phyloP scores from a whole-genome alignment of 1,284 basidiomycete species.

The Ceratobasidium sp. region DNA sequence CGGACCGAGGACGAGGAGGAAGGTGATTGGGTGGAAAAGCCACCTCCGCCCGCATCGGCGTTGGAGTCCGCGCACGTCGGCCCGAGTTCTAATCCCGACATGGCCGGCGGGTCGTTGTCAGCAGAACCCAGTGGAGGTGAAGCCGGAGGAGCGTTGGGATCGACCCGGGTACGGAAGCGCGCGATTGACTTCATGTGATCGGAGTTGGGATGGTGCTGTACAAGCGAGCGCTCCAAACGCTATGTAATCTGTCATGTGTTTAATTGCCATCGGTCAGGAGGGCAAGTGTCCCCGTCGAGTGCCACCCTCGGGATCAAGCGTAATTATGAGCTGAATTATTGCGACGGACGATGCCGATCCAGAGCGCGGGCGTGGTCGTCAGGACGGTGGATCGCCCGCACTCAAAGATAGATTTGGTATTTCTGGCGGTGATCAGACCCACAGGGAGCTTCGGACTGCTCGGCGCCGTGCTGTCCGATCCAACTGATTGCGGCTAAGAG shows the following conservation, averaged over 20 bases:
- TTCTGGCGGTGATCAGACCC: conserved; percentile 20
- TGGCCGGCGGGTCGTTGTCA: neutral
- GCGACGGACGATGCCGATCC: neutral
- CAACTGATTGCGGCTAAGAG: conserved; percentile 13
- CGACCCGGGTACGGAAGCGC: conserved; percentile 44
- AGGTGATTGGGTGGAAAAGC: conserved; percentile 67
- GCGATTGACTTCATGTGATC: conserved; percentile 41
- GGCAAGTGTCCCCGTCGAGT: too few species aligned
- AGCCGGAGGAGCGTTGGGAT: conserved; percentile 4
- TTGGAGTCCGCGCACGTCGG: conserved; percentile 30
- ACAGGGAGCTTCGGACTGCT: neutral
- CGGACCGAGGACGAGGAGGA: conserved; percentile 45
- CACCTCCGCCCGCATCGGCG: conserved; percentile 41
- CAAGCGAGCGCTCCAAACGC: neutral
- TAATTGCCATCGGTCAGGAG: neutral
- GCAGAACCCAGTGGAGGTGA: neutral
- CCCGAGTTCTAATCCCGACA: conserved; percentile 1
- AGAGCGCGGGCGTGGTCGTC: neutral
- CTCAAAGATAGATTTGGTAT: conserved; percentile 9
- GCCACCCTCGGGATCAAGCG: neutral
- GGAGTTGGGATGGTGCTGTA: neutral
- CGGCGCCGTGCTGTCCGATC: conserved; percentile 13
- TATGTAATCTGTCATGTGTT: neutral
- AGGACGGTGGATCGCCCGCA: neutral
- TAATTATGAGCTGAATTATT: too few species aligned